Base-by-base conservation (phyloP, 495 filamentous ascomycete species). In the Neurospora pannonica region DNA sequence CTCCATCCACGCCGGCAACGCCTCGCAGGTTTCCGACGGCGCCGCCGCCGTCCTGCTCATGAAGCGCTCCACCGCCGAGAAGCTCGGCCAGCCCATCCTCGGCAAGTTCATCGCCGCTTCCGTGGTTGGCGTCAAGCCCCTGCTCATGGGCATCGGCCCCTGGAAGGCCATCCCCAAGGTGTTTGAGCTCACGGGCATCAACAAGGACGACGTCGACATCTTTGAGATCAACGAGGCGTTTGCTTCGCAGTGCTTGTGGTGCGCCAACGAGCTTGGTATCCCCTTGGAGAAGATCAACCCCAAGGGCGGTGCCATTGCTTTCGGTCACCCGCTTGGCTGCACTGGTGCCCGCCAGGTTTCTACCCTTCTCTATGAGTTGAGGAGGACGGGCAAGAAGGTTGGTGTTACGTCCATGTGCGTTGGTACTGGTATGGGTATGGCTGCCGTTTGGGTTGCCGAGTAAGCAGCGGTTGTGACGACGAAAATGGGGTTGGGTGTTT, bases 151-250 rank as follows among this genome's bases (percentile, higher is more conserved):
- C 77, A 85, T 97, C 73, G 96, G 96, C 2, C 96, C 96, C 24
- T 97, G 94, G 92, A 94, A 94, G 82, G 95, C 96, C 38, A 98
- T 99, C 81, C 96, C 96, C 74, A 91, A 94, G 79, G 94, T 93
- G 8, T 90, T 97, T 75, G 87, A 91, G 82, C 95, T 96, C 81
- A 92, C 94, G 4, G 93, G 94, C 54, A 88, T 99, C 75, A 88
- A 86, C 76, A 94, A 92, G 84, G 92, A 95, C 69, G 96, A 98
- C 75, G 94, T 99, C 42, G 97, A 98, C 82, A 93, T 98, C 80
- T 99, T 88, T 81, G 96, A 99, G 90, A 98, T 99, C 88, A 99
- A 99, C 87, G 96, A 99, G 89, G 96, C 96, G 9, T 99, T 99
- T 81, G 96, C 96, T 19, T 91, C 88, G 72, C 96, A 99, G 87